Conservation (phyloP, 139 green algal species). For the Auxenochlorella pyrenoidosa region DNA sequence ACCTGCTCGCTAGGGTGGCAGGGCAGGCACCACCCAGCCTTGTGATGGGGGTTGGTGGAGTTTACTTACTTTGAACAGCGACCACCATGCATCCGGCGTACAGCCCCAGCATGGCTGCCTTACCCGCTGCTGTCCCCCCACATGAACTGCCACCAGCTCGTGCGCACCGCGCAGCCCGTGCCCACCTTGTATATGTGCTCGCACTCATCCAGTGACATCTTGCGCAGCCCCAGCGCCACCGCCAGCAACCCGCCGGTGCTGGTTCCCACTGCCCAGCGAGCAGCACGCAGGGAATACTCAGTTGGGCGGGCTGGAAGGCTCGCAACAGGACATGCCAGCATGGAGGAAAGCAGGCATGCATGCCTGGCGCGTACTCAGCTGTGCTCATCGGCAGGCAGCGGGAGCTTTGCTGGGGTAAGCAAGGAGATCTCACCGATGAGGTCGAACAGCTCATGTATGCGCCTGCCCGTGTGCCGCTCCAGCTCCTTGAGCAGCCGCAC, state of each 20-base stretch:
- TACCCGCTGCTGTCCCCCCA: not conserved
- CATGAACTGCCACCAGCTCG: not conserved
- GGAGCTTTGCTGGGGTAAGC: no score
- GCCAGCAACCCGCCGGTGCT: constrained; percentile 91
- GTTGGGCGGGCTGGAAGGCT: not conserved
- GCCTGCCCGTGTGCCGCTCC: constrained; percentile 67
- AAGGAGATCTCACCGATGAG: constrained; percentile 75
- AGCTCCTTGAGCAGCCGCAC: constrained; percentile 80
- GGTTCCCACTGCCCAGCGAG: constrained; percentile 64
- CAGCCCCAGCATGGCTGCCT: not conserved
- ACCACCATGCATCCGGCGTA: not conserved
- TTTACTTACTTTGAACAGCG: no score
- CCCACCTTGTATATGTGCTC: constrained; percentile 89
- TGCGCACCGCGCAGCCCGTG: no score
- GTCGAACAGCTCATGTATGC: constrained; percentile 91
- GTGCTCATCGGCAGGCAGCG: no score
- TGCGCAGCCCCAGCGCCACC: constrained; percentile 76
- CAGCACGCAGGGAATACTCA: not conserved
- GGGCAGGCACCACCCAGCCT: not conserved
- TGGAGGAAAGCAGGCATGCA: no score
- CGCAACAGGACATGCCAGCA: not conserved
- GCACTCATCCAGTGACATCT: constrained; percentile 80
- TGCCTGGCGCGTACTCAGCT: no score
- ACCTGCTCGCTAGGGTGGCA: not conserved
- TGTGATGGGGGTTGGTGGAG: no score